Conservation (phyloP, 257 asterid genomes). For the Gynochthodes officinalis region DNA sequence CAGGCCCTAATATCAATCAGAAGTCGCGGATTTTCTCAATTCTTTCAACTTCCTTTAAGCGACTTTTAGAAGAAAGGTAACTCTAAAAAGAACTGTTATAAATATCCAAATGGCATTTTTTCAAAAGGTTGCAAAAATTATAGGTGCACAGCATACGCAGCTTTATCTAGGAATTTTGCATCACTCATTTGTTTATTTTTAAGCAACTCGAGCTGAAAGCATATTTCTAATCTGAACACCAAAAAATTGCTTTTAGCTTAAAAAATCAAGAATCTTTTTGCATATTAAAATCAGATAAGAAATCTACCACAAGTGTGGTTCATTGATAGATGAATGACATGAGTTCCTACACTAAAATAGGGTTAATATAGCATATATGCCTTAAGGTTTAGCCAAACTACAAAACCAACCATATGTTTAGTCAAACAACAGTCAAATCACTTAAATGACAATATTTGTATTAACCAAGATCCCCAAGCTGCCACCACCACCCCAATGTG, state of each 20-base stretch:
- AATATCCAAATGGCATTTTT: neutral
- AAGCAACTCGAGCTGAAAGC: neutral
- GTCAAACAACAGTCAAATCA: no score
- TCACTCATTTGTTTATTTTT: neutral
- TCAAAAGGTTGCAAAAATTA: neutral
- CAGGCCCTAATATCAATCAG: neutral
- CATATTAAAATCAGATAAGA: neutral
- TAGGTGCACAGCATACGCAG: neutral
- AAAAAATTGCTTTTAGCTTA: neutral
- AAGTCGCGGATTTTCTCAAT: neutral
- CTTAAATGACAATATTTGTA: no score
- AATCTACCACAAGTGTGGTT: neutral
- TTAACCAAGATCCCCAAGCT: no score
- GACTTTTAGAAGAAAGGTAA: neutral
- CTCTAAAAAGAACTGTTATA: neutral
- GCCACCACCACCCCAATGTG: no score
- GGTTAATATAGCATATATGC: no score
- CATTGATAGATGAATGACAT: neutral
- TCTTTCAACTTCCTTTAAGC: neutral
- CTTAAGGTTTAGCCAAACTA: no score
- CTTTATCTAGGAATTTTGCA: neutral
- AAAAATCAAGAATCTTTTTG: neutral
- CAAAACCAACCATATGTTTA: no score
- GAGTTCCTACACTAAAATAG: no score
- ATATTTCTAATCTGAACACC: neutral